phyloP scores from a whole-genome alignment of 148 eudicot genomes.

The Hydrangea macrophylla region DNA sequence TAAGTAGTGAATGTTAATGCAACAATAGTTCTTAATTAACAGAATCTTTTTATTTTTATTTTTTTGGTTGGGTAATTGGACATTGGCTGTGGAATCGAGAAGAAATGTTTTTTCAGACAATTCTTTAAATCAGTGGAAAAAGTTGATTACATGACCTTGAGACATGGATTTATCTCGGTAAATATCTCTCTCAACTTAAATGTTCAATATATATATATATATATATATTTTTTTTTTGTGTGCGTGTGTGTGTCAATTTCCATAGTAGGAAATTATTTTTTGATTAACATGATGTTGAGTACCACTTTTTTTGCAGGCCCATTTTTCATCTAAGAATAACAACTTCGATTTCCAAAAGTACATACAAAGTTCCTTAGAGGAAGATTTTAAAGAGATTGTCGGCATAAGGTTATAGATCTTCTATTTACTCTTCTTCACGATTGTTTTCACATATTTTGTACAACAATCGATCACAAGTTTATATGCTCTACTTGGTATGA shows the following conservation, averaged over 20 bases:
- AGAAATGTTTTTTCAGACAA: slow-evolving; percentile 46
- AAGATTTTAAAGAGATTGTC: slow-evolving; percentile 42
- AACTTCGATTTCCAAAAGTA: slow-evolving; percentile 44
- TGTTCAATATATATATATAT: background rate
- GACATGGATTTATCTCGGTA: slow-evolving; percentile 46
- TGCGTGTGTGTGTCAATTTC: too few species aligned
- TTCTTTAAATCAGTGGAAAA: slow-evolving; percentile 39
- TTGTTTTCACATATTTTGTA: too few species aligned
- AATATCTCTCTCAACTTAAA: background rate
- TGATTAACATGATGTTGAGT: background rate
- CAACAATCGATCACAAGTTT: too few species aligned
- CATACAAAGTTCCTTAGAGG: slow-evolving; percentile 34
- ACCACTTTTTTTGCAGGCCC: slow-evolving; percentile 22
- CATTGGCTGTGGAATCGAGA: slow-evolving; percentile 8
- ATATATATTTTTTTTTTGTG: too few species aligned
- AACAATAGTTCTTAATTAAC: too few species aligned
- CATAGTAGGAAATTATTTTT: background rate
- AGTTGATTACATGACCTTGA: slow-evolving; percentile 36
- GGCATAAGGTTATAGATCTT: slow-evolving; percentile 30
- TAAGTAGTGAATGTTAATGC: background rate
- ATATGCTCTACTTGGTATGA: too few species aligned
- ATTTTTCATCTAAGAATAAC: slow-evolving; percentile 27
- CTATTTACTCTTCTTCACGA: background rate
- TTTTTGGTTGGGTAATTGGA: background rate
- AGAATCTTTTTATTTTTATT: too few species aligned